Evolutionary conservation across 371 early-diverging fungal genomes (phyloP).

Genomic region (Apophysomyces elegans): DNA sequence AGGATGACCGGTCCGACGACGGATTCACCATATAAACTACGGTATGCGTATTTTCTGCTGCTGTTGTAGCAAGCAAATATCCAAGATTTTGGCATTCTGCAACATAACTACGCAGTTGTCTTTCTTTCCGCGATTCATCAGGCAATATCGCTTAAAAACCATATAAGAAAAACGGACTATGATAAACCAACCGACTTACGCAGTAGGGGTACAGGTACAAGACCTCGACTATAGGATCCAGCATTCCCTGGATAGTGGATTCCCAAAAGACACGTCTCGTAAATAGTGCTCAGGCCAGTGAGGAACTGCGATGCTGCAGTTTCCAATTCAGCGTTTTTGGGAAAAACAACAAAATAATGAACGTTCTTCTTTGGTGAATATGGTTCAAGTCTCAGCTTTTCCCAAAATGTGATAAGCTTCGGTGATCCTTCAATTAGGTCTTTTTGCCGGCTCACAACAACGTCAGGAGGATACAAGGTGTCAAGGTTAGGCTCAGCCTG

Average conservation of each 20-base stretch:
- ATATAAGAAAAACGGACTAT: background rate
- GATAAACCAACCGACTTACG: constrained; percentile 32
- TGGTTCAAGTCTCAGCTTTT: constrained; percentile 63
- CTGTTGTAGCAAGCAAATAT: constrained; percentile 37
- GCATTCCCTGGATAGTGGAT: constrained; percentile 53
- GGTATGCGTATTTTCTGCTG: constrained; percentile 42
- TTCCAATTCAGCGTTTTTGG: constrained; percentile 53
- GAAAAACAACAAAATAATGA: constrained; percentile 60
- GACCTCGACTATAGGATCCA: constrained; percentile 51
- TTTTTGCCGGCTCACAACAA: constrained; percentile 61
- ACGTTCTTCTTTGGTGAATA: constrained; percentile 60
- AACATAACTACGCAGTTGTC: constrained; percentile 54
- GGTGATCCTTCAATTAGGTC: constrained; percentile 63
- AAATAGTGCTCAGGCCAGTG: constrained; percentile 55
- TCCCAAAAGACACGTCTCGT: constrained; percentile 60
- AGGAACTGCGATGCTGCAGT: constrained; percentile 51
- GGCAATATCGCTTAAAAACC: constrained; percentile 13
- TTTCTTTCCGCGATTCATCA: constrained; percentile 34
- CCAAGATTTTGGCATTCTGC: constrained; percentile 58
- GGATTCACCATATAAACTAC: constrained; percentile 68
- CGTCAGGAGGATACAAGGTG: constrained; percentile 53
- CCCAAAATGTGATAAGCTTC: constrained; percentile 63
- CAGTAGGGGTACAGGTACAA: constrained; percentile 55
- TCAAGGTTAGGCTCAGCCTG: constrained; percentile 61
- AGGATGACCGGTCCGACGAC: constrained; percentile 48